Conservation (phyloP, 2,329 filamentous ascomycete species). For the Teratosphaeria nubilosa region DNA sequence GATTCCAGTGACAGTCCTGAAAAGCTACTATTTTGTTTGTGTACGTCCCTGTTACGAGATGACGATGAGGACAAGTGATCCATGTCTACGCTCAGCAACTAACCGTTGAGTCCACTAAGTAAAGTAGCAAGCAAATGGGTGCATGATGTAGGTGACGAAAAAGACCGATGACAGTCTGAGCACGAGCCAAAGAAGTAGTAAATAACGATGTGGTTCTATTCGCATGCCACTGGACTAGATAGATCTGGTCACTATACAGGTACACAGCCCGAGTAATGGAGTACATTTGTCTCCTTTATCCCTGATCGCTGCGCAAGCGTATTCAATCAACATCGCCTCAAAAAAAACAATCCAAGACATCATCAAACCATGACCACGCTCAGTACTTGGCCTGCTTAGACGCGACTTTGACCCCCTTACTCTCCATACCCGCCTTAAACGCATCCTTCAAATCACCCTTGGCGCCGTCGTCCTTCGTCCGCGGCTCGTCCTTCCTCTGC, state of each 20-base stretch:
- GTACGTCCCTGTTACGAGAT: neutral
- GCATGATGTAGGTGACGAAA: too few relatives aligned
- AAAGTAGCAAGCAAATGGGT: too few relatives aligned
- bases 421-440: constrained; percentile 32
- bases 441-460: constrained; percentile 30
- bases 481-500: constrained; percentile 10
- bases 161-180: too few relatives aligned
- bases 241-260: neutral
- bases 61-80: too few relatives aligned
- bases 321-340: neutral
- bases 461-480: constrained; percentile 1
- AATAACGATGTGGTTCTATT: neutral
- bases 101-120: too few relatives aligned
- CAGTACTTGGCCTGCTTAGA: constrained; percentile 19
- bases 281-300: neutral
- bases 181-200: too few relatives aligned
- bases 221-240: neutral
- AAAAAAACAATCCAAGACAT: neutral
- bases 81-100: too few relatives aligned
- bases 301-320: neutral
- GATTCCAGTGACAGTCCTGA: neutral
- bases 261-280: neutral
- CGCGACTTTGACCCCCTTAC: constrained; percentile 30
- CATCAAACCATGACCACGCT: neutral
- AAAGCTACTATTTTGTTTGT: neutral